Evolutionary conservation across 306 rosid genomes (phyloP).

Genomic region (apple (Malus domestica)): DNA sequence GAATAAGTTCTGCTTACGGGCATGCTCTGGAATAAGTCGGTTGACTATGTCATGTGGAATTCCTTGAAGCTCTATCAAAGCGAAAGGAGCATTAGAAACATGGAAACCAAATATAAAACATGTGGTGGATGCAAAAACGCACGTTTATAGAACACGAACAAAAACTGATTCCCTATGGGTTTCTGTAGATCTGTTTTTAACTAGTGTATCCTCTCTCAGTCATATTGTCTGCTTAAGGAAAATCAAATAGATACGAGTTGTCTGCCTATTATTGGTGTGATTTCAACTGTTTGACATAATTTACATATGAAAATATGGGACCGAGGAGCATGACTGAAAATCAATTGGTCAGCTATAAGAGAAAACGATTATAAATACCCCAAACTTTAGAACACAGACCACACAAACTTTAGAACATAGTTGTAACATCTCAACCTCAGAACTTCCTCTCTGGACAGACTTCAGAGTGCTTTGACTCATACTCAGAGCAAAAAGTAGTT

Average conservation of each 20-base stretch:
- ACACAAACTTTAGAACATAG: no score
- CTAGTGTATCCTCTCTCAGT: neutral
- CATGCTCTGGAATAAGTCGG: slow-evolving; percentile 92
- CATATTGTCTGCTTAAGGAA: neutral
- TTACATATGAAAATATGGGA: neutral
- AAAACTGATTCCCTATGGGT: neutral
- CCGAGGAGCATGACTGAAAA: neutral
- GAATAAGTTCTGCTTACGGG: slow-evolving; percentile 88
- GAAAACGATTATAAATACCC: no score
- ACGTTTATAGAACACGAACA: neutral
- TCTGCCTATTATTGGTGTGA: neutral
- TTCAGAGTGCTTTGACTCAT: neutral
- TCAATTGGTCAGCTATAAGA: no score
- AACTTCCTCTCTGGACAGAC: neutral
- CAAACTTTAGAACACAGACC: no score
- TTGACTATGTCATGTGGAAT: slow-evolving; percentile 57
- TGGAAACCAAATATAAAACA: neutral
- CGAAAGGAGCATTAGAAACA: neutral
- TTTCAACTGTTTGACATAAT: neutral
- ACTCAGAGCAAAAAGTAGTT: neutral
- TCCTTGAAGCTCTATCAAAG: slow-evolving; percentile 73
- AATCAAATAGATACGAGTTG: neutral
- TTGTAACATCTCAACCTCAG: neutral
- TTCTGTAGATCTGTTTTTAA: neutral
- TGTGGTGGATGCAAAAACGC: neutral